Evolutionary conservation across 345 rosid genomes (phyloP).

Genomic region (Eucalyptus tenuipes): DNA sequence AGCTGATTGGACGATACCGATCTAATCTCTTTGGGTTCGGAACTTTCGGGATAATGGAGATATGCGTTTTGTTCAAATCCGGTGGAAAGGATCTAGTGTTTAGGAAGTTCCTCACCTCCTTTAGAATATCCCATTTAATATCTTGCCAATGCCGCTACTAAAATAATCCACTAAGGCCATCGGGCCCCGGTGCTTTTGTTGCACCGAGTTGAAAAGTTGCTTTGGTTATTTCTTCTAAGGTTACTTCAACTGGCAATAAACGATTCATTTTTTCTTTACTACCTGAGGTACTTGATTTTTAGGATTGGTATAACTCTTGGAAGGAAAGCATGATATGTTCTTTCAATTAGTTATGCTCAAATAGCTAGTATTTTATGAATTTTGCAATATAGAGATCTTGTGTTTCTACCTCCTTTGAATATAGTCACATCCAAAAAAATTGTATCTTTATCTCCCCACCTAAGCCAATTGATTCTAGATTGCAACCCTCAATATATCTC

Average conservation of each 20-base stretch:
- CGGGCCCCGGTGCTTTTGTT: background rate
- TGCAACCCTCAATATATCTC: background rate
- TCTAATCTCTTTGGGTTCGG: accelerated
- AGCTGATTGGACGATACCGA: accelerated
- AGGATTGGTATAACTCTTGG: background rate
- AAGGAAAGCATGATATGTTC: background rate
- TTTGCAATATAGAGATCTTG: background rate
- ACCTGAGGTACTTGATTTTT: background rate
- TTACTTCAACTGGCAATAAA: background rate
- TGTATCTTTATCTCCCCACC: background rate
- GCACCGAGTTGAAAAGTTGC: background rate
- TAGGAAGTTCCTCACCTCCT: background rate
- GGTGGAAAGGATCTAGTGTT: background rate
- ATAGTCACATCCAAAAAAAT: background rate
- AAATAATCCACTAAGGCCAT: background rate
- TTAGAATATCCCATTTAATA: background rate
- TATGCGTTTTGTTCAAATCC: background rate
- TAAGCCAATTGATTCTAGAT: background rate
- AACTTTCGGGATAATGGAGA: background rate
- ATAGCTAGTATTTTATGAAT: background rate
- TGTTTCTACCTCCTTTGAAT: background rate
- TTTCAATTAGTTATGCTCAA: background rate
- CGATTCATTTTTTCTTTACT: background rate
- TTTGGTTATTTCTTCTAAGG: background rate
- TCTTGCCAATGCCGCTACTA: background rate